phyloP scores from a whole-genome alignment of 2,329 filamentous ascomycete species.

The Pestalotiopsis sp. region DNA sequence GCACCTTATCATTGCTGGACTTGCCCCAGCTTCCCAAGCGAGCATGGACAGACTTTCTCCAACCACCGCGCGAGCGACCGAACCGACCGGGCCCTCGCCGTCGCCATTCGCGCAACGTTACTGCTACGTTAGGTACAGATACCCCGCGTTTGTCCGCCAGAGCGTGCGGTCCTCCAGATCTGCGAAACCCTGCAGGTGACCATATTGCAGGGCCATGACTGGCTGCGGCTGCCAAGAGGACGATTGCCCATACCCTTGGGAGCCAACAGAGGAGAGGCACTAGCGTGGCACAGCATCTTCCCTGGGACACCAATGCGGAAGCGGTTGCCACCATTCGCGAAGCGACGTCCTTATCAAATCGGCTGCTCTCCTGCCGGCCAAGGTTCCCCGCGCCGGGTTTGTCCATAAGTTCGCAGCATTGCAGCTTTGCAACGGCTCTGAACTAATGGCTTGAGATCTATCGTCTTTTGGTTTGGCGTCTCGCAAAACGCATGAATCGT shows the following conservation, averaged over 20 bases:
- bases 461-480: not conserved
- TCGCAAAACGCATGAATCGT: not conserved
- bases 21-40: not conserved
- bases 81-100: not conserved
- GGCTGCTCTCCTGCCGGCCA: not conserved
- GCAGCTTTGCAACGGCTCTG: not conserved
- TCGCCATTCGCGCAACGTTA: not conserved
- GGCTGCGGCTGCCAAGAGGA: not conserved
- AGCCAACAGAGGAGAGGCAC: not conserved
- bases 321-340: not conserved
- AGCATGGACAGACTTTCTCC: not conserved
- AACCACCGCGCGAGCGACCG: not conserved
- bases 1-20: not conserved
- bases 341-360: not conserved
- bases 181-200: not conserved
- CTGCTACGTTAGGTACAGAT: not conserved
- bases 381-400: not conserved
- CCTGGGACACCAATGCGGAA: not conserved
- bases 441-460: not conserved
- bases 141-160: not conserved
- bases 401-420: not conserved
- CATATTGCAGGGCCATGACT: not conserved
- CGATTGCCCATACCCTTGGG: not conserved
- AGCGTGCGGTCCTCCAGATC: not conserved
- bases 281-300: not conserved